These are phyloP conservation scores for Venturiaceae sp. DNA, from an alignment of 2,329 filamentous ascomycete genomes.

Conservation along the genomic window DNA sequence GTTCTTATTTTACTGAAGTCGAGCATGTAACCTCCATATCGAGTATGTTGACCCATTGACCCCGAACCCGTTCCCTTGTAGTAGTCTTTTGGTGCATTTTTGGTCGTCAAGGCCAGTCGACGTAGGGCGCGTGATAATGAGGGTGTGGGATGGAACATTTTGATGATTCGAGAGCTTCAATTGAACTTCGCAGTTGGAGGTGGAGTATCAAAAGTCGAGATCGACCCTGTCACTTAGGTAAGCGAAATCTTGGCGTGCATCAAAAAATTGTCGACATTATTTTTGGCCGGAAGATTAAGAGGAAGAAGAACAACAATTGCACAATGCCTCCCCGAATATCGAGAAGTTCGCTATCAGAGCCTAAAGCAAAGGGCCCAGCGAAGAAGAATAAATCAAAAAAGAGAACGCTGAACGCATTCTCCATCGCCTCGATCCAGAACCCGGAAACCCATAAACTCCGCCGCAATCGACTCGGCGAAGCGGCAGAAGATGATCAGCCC, in stretches of 20 bases:
- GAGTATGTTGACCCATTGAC: conserved; percentile 75
- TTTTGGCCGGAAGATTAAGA: background rate
- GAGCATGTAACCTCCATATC: conserved; percentile 73
- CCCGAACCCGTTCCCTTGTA: conserved; percentile 95
- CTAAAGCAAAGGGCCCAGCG: conserved; percentile 17
- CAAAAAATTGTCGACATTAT: too few species aligned
- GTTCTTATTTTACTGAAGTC: conserved; percentile 85
- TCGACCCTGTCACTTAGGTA: background rate
- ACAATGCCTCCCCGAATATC: conserved; percentile 37
- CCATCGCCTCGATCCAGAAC: conserved; percentile 49
- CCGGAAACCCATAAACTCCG: conserved; percentile 44
- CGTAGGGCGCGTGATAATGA: conserved; percentile 58
- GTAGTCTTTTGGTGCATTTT: conserved; percentile 85
- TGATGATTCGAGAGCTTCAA: conserved; percentile 1
- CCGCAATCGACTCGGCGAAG: conserved; percentile 48
- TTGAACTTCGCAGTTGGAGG: conserved; percentile 2
- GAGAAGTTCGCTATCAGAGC: conserved; percentile 21
- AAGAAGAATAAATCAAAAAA: conserved; percentile 38
- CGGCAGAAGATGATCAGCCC: conserved; percentile 30
- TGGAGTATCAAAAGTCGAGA: background rate
- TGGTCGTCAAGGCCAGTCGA: conserved; percentile 78
- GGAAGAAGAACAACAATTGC: background rate
- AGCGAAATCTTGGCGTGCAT: conserved; percentile 1
- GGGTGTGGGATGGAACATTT: conserved; percentile 57
- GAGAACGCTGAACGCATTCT: conserved; percentile 51